Evolutionary conservation across 345 rosid genomes (phyloP).

Genomic region (Eucalyptus polyanthemos): DNA sequence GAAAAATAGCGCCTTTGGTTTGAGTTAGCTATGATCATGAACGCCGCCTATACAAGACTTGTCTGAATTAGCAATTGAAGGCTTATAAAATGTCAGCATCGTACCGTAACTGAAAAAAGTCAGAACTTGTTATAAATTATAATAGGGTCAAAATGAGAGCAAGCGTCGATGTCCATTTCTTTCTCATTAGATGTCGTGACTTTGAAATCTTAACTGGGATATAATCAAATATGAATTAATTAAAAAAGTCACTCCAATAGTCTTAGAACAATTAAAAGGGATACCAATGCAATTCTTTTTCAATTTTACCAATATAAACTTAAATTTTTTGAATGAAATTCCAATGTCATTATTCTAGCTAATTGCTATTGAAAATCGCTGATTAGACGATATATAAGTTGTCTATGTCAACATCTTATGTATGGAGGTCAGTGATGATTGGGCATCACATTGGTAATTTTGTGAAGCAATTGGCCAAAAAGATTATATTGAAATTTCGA

Average conservation of each 20-base stretch:
- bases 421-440: fast-evolving
- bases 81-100: background rate
- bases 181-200: background rate
- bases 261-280: background rate
- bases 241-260: background rate
- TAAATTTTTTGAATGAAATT: background rate
- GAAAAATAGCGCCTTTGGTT: background rate
- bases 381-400: background rate
- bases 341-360: background rate
- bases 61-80: background rate
- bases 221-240: background rate
- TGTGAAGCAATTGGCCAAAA: background rate
- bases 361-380: background rate
- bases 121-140: background rate
- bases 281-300: background rate
- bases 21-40: background rate
- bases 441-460: fast-evolving
- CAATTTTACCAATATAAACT: background rate
- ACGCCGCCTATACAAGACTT: background rate
- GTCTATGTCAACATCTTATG: background rate
- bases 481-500: fast-evolving
- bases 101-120: background rate
- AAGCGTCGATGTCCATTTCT: background rate
- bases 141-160: background rate
- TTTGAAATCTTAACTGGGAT: background rate